Evolutionary conservation across 306 rosid species (phyloP), one percentile per base, ranked within the genome.

Genomic region (Senna tora): DNA sequence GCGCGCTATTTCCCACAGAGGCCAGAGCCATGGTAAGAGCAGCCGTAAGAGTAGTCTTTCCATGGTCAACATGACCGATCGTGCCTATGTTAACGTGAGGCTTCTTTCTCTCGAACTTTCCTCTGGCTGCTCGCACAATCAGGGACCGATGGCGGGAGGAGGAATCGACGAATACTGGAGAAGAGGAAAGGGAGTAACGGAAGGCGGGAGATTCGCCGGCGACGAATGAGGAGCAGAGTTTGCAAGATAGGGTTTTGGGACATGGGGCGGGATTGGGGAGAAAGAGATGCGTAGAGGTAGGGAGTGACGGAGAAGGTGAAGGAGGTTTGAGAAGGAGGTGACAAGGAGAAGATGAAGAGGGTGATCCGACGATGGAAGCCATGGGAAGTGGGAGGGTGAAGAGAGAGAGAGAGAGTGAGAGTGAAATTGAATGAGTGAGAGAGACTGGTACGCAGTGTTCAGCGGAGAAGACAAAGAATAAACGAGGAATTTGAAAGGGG

Each of bases 61-160:
- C 78, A 61, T 78, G 78, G 30, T 72, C 82, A 2, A 78, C 78
- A 47, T 72, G 78, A 55, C 82, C 82, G 57, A 78, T 77, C 6
- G 77, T 77, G 68, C 81, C 81, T 5, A 77, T 77, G 51, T 77
- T 71, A n/a, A 77, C 77, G 74, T 78, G 82, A 6, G 82, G 78
- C 34, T 78, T 78, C 63, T 78, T 78, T 9, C 82, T 76, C 74
- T 72, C 69, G 74, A 72, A 78, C 10, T 73, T 79, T 0, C 82
- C 82, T 34, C 69, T 63, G 10, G 71, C 78, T 25, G 65, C 66
- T 28, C 65, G 70, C 66, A 79, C 72, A 5, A 57, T 52, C 67
- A 78, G 34, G 34, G 69, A 45, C 30, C 47, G 33, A 12, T 56
- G 50, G 67, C 67, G 32, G 16, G 32, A 19, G 16, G 67, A 25